Base-by-base conservation (phyloP, 139 green algal species). In the Choricystis sp. region DNA sequence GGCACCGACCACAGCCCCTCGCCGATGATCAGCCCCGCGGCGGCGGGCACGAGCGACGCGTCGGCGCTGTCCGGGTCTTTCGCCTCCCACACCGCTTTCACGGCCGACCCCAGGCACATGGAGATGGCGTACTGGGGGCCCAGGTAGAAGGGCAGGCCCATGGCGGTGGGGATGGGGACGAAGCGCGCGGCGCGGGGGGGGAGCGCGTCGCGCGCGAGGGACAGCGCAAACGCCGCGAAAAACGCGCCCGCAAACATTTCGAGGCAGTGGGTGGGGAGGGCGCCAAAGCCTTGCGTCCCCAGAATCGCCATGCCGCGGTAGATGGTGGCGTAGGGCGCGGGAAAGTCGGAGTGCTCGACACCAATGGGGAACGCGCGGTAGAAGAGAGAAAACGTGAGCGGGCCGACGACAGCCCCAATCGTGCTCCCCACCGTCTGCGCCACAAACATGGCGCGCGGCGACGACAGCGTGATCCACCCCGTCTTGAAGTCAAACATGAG, bases 101-200 rank as follows among this genome's bases (percentile, higher is more conserved):
- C 55, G 20, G 64, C 1, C 1, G 64, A 59, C 20, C 69, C 69
- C 2, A 71, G 22, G 19, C 49, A 52, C 69, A 71, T 75, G 60
- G 65, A 57, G 26, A 75, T 49, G n/a, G 62, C 68, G 26, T 68
- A 31, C 56, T 26, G 63, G 56, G 64, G 52, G 25, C 64, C 64
- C 30, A 69, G 56, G 71, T 79, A 80, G 57, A 80, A 79, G 29
- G 77, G 74, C 26, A 83, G 73, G 16, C 68, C 63, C 59, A 78
- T 67, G 21, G 74, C 74, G 69, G 78, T 81, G 58, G 77, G 77
- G 61, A 79, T 70, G 26, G 77, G 77, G 26, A 80, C 49, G n/a
- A 67, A 74, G 24, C 56, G 56, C n/a, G 24, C 64, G 3, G 20
- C 69, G 28, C 57, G 63, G 20, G 60, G 31, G 22, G 77, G 73